These are phyloP conservation scores for Botrytis paeoniae DNA, from an alignment of 2,329 filamentous ascomycete species.

Conservation along the genomic window DNA sequence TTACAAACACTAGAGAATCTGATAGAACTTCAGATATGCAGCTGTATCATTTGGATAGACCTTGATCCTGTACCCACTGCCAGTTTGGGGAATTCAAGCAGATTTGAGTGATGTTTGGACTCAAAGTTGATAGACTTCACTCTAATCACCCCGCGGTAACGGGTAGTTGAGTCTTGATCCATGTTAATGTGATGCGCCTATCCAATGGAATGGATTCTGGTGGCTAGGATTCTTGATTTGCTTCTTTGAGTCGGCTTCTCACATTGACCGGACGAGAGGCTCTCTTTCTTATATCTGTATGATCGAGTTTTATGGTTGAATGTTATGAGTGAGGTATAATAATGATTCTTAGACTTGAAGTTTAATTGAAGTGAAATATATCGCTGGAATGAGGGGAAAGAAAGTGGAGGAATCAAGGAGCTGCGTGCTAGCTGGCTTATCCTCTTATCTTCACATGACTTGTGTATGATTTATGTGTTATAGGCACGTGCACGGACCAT, in stretches of 20 bases:
- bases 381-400: neutral
- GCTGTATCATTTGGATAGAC: neutral
- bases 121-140: conserved; percentile 1
- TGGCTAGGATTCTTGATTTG: neutral
- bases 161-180: neutral
- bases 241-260: neutral
- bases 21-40: conserved; percentile 1
- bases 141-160: neutral
- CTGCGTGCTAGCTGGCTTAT: neutral
- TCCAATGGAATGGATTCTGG: neutral
- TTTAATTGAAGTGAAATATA: neutral
- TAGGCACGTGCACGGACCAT: neutral
- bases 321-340: neutral
- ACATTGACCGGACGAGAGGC: neutral
- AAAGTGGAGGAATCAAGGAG: neutral
- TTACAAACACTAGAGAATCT: neutral
- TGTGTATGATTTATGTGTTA: neutral
- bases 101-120: neutral
- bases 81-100: neutral
- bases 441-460: conserved; percentile 3
- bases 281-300: neutral
- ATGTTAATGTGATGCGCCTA: neutral
- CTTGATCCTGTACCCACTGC: neutral
- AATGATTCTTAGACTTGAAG: neutral
- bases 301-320: too few relatives aligned